Evolutionary conservation across 2,329 filamentous ascomycete genomes (phyloP), one percentile per base, ranked within the genome.

Genomic region (Alternaria tenuissima): DNA sequence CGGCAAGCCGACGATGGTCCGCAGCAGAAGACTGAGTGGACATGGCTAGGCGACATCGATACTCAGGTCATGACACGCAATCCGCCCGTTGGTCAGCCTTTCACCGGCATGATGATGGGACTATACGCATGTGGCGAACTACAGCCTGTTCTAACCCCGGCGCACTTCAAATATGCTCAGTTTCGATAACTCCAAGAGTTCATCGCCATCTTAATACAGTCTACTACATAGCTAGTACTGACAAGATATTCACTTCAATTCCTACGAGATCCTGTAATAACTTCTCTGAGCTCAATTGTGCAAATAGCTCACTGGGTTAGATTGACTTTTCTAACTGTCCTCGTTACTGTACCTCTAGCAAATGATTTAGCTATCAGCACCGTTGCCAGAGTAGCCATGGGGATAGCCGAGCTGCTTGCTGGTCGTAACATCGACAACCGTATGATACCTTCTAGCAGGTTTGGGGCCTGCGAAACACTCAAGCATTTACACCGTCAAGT

Each of bases 31-130:
- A 32, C 7, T 20, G 52, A 57, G 12, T 65, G 56, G 46, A 53
- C n/a, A 7, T 69, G 67, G 64, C 24, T 54, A 14, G 66, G 60
- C 11, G 52, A 56, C 5, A 57, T 81, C 16, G 59, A 71, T 5
- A 80, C 76, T 16, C 54, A 65, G 20, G 58, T 64, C 14, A 76
- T 82, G 62, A 80, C 78, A 2, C 59, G 71, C 16, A 64, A 73
- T 34, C 78, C 81, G 3, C 75, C 75, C 0, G 69, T 82, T 9
- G 81, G 81, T 0, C 75, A 75, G 18, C 69, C 77, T 2, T 83
- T 82, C 34, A 82, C 81, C 1, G 81, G 81, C 0, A 79, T 80
- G 71, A 82, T 83, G 80, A 65, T 83, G 48, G 81, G 82, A 0
- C n/a, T 83, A 12, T 83, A 83, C 66, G 72, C 79, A 1, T 81